Evolutionary conservation across 2,329 filamentous ascomycete genomes (phyloP), one percentile per base, ranked within the genome.

Genomic region (Aspergillus sp.): DNA sequence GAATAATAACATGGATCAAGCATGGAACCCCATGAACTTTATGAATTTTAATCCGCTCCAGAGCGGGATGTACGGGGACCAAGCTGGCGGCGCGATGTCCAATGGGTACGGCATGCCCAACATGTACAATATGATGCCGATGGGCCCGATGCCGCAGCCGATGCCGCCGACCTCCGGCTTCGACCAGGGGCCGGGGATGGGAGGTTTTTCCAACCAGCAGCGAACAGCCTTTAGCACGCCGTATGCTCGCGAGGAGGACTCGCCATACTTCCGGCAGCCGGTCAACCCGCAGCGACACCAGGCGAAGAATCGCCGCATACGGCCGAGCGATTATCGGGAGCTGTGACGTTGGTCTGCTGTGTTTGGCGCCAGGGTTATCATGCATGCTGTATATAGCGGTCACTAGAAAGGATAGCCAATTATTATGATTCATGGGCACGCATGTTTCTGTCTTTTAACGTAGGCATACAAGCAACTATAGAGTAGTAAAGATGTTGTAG

Each of bases 251-350:
- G 76, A 77, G 42, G 85, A 93, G 35, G 86, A 93, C 36, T 85
- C 86, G 39, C 84, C 91, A 5, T 98, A 98, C 63, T 93, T 96
- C 58, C 76, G 91, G 36, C 89, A 94, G 58, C 91, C 91, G 0
- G 84, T 96, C 41, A 98, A 98, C 55, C 89, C 88, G 2, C 84
- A 94, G 54, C 77, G 91, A 31, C 84, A 91, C 54, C 81, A 88
- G 58, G 85, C 86, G 52, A 75, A 82, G 49, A 80, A 86, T 49
- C 76, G 81, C 43, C 72, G 85, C 48, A 77, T 84, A 34, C 74
- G 91, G 34, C 88, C 88, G 8, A 91, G 85, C 55, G 91, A 98
- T 63, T 96, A 91, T 58, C 75, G 84, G 43, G 85, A 93, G 65
- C 69, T 94, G 30, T 88, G 40, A 51, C 34, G 11, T 27, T 15